These are phyloP conservation scores for Hippophae rhamnoides DNA, from an alignment of 306 rosid species.

Conservation along the genomic window DNA sequence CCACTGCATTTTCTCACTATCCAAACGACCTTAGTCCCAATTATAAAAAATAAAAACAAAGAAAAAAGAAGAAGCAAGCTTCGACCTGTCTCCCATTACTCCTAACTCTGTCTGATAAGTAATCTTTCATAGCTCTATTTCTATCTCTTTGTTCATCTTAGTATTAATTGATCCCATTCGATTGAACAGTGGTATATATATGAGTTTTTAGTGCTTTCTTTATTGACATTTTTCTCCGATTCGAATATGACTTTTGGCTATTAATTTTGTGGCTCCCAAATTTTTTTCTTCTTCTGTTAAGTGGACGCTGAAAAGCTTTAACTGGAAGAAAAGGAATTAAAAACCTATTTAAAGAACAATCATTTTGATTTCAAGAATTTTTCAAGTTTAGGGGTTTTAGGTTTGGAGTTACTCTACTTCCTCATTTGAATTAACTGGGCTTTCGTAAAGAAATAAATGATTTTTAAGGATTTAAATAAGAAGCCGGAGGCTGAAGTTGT, in stretches of 20 bases:
- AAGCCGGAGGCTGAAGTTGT: conserved; percentile 52
- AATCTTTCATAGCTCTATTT: neutral
- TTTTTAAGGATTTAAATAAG: neutral
- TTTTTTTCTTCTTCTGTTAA: no score
- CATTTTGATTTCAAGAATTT: no score
- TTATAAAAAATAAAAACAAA: no score
- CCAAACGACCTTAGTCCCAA: neutral
- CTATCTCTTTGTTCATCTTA: neutral
- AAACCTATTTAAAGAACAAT: no score
- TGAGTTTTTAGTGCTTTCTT: neutral
- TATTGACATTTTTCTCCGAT: neutral
- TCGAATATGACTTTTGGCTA: neutral
- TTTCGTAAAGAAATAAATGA: neutral
- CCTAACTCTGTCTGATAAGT: neutral
- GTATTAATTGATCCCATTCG: neutral
- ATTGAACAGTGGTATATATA: neutral
- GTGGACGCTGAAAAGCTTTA: no score
- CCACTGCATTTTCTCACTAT: conserved; percentile 8
- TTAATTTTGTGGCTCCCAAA: neutral
- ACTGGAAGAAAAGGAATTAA: no score
- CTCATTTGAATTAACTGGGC: neutral
- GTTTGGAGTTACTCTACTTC: no score
- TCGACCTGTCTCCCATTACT: neutral
- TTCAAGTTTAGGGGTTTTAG: no score
- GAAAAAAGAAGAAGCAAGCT: no score